These are phyloP conservation scores for Cordyceps cateniannulata DNA, from an alignment of 2,329 filamentous ascomycete genomes.

Conservation along the genomic window DNA sequence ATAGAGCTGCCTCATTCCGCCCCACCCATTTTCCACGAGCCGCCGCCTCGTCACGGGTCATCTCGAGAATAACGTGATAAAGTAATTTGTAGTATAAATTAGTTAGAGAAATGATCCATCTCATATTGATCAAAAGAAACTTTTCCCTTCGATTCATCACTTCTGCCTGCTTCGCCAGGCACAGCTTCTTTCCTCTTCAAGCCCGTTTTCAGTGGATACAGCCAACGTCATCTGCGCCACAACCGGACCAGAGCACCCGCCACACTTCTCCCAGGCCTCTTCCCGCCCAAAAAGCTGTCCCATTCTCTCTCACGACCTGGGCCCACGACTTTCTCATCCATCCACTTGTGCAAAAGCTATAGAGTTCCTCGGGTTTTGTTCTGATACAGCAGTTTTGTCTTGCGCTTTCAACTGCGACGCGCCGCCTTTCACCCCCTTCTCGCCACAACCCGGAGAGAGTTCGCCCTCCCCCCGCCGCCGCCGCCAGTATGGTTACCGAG, in stretches of 20 bases:
- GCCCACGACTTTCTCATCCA: neutral
- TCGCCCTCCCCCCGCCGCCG: neutral
- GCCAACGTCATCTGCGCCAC: constrained; percentile 14
- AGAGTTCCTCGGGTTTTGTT: neutral
- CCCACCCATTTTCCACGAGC: neutral
- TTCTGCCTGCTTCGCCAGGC: too few relatives aligned
- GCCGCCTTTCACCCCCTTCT: neutral
- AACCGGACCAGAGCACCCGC: neutral
- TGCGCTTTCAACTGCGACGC: too few relatives aligned
- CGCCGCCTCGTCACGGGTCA: neutral
- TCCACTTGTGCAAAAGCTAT: neutral
- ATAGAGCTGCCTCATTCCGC: neutral
- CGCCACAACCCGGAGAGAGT: neutral
- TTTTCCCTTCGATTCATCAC: too few relatives aligned
- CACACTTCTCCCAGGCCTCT: neutral
- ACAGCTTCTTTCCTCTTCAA: neutral
- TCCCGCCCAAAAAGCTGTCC: neutral
- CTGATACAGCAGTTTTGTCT: neutral
- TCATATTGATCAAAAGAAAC: too few relatives aligned
- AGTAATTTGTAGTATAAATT: too few relatives aligned
- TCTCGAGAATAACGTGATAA: neutral
- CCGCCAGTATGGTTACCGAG: constrained; percentile 38
- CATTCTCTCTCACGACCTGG: neutral
- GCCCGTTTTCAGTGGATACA: neutral
- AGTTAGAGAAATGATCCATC: neutral